Conservation (phyloP, 2,329 filamentous ascomycete species). For the Neocucurbitaria cava region DNA sequence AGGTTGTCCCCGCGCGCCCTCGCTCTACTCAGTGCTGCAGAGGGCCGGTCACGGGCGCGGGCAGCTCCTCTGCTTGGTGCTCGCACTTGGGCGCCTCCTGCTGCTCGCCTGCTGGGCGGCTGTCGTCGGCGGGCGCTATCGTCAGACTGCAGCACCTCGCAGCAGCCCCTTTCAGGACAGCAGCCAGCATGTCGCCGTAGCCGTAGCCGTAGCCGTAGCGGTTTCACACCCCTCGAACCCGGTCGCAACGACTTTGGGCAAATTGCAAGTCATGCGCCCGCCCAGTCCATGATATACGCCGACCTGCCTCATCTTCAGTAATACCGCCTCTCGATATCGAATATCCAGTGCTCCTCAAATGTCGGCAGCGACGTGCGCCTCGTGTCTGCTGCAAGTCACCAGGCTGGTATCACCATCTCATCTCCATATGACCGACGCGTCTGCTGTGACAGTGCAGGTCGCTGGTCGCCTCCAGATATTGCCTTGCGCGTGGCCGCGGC, state of each 20-base stretch:
- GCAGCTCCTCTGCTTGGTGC: not conserved
- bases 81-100: not conserved
- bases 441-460: not conserved
- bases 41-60: not conserved
- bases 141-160: not conserved
- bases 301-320: not conserved
- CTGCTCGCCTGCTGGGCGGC: slow-evolving; percentile 6
- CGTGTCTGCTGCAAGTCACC: not conserved
- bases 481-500: slow-evolving; percentile 1
- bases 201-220: too few species aligned
- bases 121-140: slow-evolving; percentile 1
- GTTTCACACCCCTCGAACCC: slow-evolving; percentile 36
- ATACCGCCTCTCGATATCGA: not conserved
- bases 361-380: not conserved
- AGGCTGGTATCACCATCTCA: not conserved
- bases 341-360: not conserved
- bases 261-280: slow-evolving; percentile 38
- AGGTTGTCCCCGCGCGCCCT: slow-evolving; percentile 15
- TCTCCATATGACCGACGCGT: not conserved
- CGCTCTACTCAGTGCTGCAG: not conserved
- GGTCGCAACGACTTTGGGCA: slow-evolving; percentile 22
- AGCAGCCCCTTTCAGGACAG: not conserved
- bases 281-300: not conserved
- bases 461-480: not conserved
- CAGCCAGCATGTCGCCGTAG: slow-evolving; percentile 5